Evolutionary conservation across 1,139 yeast species (phyloP), one percentile per base, ranked within the genome.

Genomic region (Suhomyces maxii): DNA sequence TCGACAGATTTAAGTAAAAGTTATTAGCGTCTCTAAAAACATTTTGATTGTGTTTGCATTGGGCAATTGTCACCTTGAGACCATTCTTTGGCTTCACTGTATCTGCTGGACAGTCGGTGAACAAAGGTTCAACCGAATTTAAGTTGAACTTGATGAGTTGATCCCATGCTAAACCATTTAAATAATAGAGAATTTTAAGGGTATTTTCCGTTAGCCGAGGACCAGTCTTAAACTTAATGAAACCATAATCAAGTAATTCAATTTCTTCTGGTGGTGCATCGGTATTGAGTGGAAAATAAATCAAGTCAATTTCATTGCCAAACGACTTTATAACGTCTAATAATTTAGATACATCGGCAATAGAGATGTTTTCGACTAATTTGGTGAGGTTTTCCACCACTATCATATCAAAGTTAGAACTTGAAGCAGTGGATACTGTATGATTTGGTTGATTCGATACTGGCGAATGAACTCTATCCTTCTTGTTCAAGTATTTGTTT

Each of bases 331-430:
- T 73, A 42, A 72, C 61, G 10, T 60, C 49, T 4, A 59, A 45
- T 2, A 60, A 48, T n/a, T 34, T 13, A 1, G 39, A 26, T 7
- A 45, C 25, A 18, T 34, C 25, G 3, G 26, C 34, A 9, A 39
- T 26, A 5, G 41, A 13, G 14, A 34, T 36, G 14, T 30, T 38
- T 2, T 48, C 48, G 23, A 69, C 60, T 46, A 72, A 65, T 5
- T 60, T 56, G 14, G 61, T 63, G 45, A 80, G 63, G 53, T 77
- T 77, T 52, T 77, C 81, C 30, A 79, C 55, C 39, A 76, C 68
- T 4, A 80, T 59, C 41, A 75, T 71, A 41, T 73, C 72, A 52
- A 66, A 54, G 8, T 50, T 36, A 37, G 47, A 40, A 31, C 30
- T 39, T 25, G 40, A n/a, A 6, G 37, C 11, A 7, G 39, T n/a